Evolutionary conservation across 2,329 filamentous ascomycete genomes (phyloP), one percentile per base, ranked within the genome.

Genomic region (Cercospora sp.): DNA sequence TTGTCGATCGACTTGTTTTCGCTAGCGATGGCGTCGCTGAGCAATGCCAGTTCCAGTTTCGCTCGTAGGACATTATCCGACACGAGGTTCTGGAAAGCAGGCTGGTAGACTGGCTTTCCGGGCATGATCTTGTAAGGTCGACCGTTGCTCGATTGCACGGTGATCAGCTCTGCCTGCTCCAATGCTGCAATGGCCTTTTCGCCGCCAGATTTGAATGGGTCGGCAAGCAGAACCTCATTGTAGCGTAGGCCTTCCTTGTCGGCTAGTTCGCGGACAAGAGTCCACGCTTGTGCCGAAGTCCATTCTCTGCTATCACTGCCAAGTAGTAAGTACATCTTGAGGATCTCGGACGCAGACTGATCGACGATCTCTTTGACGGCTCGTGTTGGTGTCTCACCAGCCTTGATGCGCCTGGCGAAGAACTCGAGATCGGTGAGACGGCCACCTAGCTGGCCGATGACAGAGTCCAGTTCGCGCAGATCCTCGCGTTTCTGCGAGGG

Each of bases 351-450:
- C 0, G 93, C 91, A 18, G 91, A 91, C 76, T 97, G 93, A 64
- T 92, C 89, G 64, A 97, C 91, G 70, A 99, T 98, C 71, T 97
- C 93, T 23, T 89, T 84, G 2, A 97, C 90, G 2, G 95, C 95
- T 72, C 90, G 86, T 70, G 85, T 86, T 0, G 95, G 95, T 2
- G 86, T 90, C 78, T 97, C 93, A 16, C 95, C 94, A 0, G 91
- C 89, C 80, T 93, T 92, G 74, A 99, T 91, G 18, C 95, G 87
- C 39, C 94, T 89, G n/a, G 94, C 91, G 53, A 99, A 87, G 76
- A 95, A 96, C 77, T 98, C 94, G 20, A 99, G 89, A 76, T 99
- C 95, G 0, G 93, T 97, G n/a, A 99, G 85, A 3, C 95, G 91
- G 1, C 95, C 95, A 23, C 95, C 95, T 1, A 99, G 86, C 0